Percentiles rank a stretch among this genome's conserved stretches.
These are phyloP conservation scores for Echinochloa phyllopogon DNA, from an alignment of 176 grass and related monocot genomes.

Conservation along the genomic window DNA sequence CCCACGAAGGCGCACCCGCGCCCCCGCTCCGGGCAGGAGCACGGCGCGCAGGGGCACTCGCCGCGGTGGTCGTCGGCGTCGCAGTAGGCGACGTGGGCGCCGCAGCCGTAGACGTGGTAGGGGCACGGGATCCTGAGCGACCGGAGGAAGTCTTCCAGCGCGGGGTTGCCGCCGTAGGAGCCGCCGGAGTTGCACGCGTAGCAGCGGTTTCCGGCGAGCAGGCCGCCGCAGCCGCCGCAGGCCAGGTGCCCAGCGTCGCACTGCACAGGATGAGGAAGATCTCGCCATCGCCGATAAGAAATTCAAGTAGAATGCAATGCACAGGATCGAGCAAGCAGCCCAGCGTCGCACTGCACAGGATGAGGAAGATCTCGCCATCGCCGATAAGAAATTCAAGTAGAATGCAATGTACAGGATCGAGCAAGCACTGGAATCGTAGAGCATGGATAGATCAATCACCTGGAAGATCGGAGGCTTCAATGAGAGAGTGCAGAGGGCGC, in stretches of 20 bases:
- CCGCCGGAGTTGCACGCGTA: background rate
- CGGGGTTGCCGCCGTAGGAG: background rate
- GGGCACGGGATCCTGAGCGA: background rate
- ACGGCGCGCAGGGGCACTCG: conserved; percentile 5
- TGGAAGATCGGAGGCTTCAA: conserved; percentile 22
- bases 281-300: background rate
- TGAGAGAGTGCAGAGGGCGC: conserved; percentile 9
- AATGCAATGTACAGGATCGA: background rate
- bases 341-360: background rate
- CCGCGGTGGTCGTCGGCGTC: background rate
- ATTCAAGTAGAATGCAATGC: background rate
- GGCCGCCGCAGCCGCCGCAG: background rate
- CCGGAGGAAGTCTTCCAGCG: background rate
- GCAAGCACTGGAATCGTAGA: too few species aligned
- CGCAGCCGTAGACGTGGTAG: background rate
- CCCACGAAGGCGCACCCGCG: conserved; percentile 9
- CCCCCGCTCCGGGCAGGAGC: conserved; percentile 30
- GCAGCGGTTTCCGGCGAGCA: background rate
- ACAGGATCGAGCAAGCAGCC: background rate
- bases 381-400: background rate
- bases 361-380: too few species aligned
- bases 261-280: background rate
- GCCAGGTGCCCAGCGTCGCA: background rate
- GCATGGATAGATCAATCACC: background rate
- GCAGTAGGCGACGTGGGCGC: background rate